phyloP scores from a whole-genome alignment of 73 alveolate genomes.

The Blepharisma japonicum region DNA sequence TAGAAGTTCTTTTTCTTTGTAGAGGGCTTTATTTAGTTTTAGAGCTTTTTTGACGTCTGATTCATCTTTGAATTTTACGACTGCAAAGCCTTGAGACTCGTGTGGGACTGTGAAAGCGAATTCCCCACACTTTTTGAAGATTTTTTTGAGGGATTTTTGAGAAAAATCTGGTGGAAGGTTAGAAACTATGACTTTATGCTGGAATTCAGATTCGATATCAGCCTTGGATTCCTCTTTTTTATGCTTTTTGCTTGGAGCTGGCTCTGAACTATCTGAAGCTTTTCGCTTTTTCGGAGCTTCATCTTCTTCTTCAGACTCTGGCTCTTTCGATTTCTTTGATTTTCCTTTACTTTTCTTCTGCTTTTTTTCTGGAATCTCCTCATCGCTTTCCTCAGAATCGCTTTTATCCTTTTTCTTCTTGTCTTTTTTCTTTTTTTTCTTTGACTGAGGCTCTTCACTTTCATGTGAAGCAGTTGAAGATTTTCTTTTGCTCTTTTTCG shows the following conservation, averaged over 20 bases:
- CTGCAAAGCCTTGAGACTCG: constrained; percentile 21
- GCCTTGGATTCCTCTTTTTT: neutral
- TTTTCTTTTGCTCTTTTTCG: neutral
- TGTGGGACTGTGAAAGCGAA: constrained; percentile 1
- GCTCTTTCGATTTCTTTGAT: neutral
- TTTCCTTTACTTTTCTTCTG: neutral
- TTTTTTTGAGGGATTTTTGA: neutral
- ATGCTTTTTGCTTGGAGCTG: neutral
- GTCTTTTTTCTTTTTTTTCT: neutral
- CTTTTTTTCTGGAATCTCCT: neutral
- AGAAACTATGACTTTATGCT: neutral
- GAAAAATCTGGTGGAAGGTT: too few species aligned
- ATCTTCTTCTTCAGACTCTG: neutral
- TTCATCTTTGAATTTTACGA: neutral
- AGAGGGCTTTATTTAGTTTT: neutral
- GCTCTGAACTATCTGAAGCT: neutral
- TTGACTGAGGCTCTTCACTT: neutral
- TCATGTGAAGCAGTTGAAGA: neutral
- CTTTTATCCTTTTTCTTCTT: neutral
- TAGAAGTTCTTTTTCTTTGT: neutral
- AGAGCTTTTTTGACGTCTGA: constrained; percentile 16
- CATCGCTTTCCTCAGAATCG: neutral
- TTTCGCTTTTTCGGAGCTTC: neutral
- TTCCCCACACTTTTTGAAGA: constrained; percentile 18
- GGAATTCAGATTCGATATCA: neutral